Evolutionary conservation across 208 protist species (phyloP).

Genomic region (Porcisia hertigi): DNA sequence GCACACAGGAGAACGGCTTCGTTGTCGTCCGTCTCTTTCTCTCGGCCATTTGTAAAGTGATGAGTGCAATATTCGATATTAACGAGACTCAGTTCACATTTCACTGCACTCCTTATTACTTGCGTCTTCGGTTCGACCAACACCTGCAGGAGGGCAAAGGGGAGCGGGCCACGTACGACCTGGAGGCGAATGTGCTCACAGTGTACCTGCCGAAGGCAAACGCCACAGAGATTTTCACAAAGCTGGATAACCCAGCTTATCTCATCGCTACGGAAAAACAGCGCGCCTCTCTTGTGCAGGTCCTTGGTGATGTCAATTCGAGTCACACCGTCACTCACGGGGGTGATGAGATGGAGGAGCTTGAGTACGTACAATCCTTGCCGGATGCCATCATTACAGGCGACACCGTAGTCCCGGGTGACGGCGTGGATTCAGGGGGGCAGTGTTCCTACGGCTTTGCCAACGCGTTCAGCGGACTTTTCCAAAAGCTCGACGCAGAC

Average conservation of each 20-base stretch:
- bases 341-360: slow-evolving; percentile 55
- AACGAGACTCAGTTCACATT: slow-evolving; percentile 84
- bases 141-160: slow-evolving; percentile 68
- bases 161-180: slow-evolving; percentile 78
- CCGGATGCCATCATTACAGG: background rate
- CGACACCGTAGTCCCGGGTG: background rate
- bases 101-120: slow-evolving; percentile 88
- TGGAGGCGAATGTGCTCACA: slow-evolving; percentile 68
- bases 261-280: slow-evolving; percentile 87
- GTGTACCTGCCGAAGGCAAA: slow-evolving; percentile 88
- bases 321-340: background rate
- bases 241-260: slow-evolving; percentile 86
- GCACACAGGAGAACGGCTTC: slow-evolving; percentile 79
- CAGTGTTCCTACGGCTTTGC: slow-evolving; percentile 80
- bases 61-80: slow-evolving; percentile 83
- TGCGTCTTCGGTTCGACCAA: slow-evolving; percentile 87
- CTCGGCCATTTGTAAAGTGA: slow-evolving; percentile 78
- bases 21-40: slow-evolving; percentile 79
- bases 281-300: slow-evolving; percentile 47
- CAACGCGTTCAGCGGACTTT: slow-evolving; percentile 75
- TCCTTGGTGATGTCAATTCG: slow-evolving; percentile 28
- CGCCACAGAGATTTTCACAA: slow-evolving; percentile 62
- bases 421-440: background rate
- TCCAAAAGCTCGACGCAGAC: slow-evolving; percentile 56
- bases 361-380: slow-evolving; percentile 72